A percentile compares a stretch with the other conserved stretches of the same genome.
Evolutionary conservation across 495 filamentous ascomycete species (phyloP).

Genomic region (Aspergillus sparsus): DNA sequence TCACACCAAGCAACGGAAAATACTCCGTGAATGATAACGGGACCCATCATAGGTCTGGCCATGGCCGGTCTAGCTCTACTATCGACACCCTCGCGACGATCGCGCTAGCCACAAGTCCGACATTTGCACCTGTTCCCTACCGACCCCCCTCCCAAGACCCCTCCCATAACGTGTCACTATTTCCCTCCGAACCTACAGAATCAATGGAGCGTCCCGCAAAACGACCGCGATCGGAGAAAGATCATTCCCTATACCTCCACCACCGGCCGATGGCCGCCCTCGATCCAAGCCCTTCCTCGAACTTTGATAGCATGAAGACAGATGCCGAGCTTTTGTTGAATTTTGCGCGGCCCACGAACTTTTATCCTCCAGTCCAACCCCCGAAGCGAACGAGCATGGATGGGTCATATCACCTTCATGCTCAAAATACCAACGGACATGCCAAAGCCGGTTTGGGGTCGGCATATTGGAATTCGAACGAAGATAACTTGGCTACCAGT

Average conservation of each 20-base stretch:
- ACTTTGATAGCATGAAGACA: constrained; percentile 49
- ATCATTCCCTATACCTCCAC: constrained; percentile 48
- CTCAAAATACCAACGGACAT: constrained; percentile 29
- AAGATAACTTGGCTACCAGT: constrained; percentile 22
- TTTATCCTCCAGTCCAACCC: constrained; percentile 29
- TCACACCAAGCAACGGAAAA: constrained; percentile 25
- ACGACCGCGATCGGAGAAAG: constrained; percentile 59
- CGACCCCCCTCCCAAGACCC: constrained; percentile 37
- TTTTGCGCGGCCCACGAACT: constrained; percentile 44
- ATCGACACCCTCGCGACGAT: constrained; percentile 59
- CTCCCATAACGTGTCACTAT: constrained; percentile 34
- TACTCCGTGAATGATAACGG: constrained; percentile 23
- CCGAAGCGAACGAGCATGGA: constrained; percentile 43
- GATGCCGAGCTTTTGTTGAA: constrained; percentile 57
- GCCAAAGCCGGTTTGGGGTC: constrained; percentile 28
- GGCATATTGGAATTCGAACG: constrained; percentile 17
- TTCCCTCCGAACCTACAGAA: constrained; percentile 33
- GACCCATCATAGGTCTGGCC: constrained; percentile 42
- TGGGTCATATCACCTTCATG: constrained; percentile 33
- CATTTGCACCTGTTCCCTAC: constrained; percentile 42
- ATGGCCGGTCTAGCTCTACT: constrained; percentile 50
- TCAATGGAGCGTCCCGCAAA: constrained; percentile 58
- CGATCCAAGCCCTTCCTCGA: constrained; percentile 43
- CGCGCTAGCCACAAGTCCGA: constrained; percentile 53
- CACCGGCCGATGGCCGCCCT: constrained; percentile 39